Evolutionary conservation across 23 red algal species (phyloP).

Genomic region (Gracilariopsis chorda): DNA sequence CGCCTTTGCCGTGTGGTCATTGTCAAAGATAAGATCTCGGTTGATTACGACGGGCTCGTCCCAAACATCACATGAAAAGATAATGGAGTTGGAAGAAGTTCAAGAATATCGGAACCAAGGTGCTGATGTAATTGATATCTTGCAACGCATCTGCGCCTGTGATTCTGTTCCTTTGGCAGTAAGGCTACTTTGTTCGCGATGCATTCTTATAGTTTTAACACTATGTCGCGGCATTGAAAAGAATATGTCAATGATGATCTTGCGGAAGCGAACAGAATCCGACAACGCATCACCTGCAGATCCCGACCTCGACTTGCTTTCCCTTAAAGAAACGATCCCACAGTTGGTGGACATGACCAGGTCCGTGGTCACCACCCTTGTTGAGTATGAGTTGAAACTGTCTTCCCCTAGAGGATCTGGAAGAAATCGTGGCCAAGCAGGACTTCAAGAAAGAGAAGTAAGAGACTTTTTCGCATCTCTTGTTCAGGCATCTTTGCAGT

Average conservation of each 20-base stretch:
- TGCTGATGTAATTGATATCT: slow-evolving; percentile 5
- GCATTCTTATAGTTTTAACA: slow-evolving; percentile 29
- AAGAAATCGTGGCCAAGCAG: background rate
- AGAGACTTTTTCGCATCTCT: slow-evolving; percentile 42
- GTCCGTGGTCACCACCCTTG: background rate
- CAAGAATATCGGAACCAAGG: background rate
- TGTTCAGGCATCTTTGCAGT: slow-evolving; percentile 44
- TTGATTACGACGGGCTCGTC: background rate
- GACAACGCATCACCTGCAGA: background rate
- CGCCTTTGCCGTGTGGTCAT: slow-evolving; percentile 23
- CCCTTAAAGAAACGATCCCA: background rate
- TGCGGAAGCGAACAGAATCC: background rate
- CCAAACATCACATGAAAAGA: background rate
- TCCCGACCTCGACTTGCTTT: background rate
- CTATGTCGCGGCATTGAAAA: slow-evolving; percentile 50
- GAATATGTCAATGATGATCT: background rate
- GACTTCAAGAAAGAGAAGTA: background rate
- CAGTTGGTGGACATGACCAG: background rate
- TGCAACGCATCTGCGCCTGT: slow-evolving; percentile 1
- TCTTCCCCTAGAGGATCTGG: background rate
- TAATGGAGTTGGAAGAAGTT: slow-evolving; percentile 27
- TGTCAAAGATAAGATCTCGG: slow-evolving; percentile 36
- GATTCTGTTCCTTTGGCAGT: background rate
- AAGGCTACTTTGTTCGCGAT: slow-evolving; percentile 8
- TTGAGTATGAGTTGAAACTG: background rate